These are phyloP conservation scores for Pichia terricola DNA, from an alignment of 1,139 yeast species.

Conservation along the genomic window DNA sequence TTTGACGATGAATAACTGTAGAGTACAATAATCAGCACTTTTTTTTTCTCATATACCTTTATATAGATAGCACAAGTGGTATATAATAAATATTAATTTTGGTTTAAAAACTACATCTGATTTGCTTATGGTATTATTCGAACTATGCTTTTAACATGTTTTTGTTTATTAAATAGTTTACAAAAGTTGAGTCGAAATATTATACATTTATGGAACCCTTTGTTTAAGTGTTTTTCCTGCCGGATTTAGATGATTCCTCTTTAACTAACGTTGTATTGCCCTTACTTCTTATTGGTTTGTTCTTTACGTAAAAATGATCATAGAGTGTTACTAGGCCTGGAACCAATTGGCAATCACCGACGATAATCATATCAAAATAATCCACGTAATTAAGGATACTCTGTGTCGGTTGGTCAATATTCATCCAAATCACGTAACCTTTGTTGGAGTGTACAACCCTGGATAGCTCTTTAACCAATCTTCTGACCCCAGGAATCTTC, in stretches of 20 bases:
- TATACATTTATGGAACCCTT: too few relatives aligned
- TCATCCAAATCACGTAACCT: constrained; percentile 51
- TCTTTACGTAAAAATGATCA: constrained; percentile 8
- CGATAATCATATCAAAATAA: constrained; percentile 42
- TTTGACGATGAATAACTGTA: neutral
- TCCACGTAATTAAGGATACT: constrained; percentile 41
- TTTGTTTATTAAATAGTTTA: too few relatives aligned
- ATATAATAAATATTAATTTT: neutral
- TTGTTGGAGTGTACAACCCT: constrained; percentile 51
- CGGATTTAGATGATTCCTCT: too few relatives aligned
- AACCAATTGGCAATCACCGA: constrained; percentile 51
- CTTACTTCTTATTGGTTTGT: too few relatives aligned
- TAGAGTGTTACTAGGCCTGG: constrained; percentile 25
- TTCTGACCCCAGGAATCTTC: constrained; percentile 78
- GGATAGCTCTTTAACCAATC: constrained; percentile 62
- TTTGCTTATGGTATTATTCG: too few relatives aligned
- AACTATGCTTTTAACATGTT: too few relatives aligned
- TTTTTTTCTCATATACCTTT: neutral
- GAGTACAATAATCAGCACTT: neutral
- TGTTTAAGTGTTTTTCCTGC: too few relatives aligned
- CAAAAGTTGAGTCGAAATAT: too few relatives aligned
- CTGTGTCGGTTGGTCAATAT: constrained; percentile 43
- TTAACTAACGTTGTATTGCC: too few relatives aligned
- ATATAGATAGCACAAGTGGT: neutral
- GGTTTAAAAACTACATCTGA: neutral